Evolutionary conservation across 2,329 filamentous ascomycete genomes (phyloP).

Genomic region (Pseudogymnoascus sp.): DNA sequence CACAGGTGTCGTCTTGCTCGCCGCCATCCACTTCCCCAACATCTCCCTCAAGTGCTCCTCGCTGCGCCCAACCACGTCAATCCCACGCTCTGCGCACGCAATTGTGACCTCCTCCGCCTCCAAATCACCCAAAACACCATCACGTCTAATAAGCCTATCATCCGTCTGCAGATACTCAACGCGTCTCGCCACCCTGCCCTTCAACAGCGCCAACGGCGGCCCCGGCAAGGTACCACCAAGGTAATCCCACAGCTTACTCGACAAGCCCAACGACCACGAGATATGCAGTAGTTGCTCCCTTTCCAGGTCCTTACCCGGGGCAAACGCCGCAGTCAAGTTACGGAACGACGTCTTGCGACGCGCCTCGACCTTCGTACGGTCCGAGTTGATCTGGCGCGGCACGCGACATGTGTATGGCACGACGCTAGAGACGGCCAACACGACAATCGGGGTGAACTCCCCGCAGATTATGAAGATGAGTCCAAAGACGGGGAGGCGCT

Average conservation of each 20-base stretch:
- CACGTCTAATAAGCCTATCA: constrained; percentile 56
- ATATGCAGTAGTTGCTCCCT: constrained; percentile 34
- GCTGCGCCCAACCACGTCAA: constrained; percentile 41
- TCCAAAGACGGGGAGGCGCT: constrained; percentile 71
- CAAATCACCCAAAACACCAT: constrained; percentile 53
- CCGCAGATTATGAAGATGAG: constrained; percentile 70
- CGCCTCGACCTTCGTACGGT: constrained; percentile 46
- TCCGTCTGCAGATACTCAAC: constrained; percentile 61
- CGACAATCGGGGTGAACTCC: constrained; percentile 76
- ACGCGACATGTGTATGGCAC: constrained; percentile 80
- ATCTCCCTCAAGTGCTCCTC: constrained; percentile 31
- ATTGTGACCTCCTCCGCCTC: constrained; percentile 56
- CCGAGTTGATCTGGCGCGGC: constrained; percentile 59
- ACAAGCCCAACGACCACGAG: constrained; percentile 32
- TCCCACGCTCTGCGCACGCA: constrained; percentile 63
- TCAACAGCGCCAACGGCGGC: constrained; percentile 43
- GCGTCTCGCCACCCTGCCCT: constrained; percentile 42
- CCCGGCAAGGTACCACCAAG: constrained; percentile 29
- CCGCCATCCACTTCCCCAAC: constrained; percentile 33
- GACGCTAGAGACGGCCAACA: constrained; percentile 59
- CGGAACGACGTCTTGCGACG: constrained; percentile 43
- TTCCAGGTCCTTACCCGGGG: constrained; percentile 26
- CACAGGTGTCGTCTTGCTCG: constrained; percentile 26
- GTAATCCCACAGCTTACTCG: constrained; percentile 36
- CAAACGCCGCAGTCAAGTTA: constrained; percentile 25